Conservation (phyloP, 768 basidiomycete species). For the Russula brevipes region DNA sequence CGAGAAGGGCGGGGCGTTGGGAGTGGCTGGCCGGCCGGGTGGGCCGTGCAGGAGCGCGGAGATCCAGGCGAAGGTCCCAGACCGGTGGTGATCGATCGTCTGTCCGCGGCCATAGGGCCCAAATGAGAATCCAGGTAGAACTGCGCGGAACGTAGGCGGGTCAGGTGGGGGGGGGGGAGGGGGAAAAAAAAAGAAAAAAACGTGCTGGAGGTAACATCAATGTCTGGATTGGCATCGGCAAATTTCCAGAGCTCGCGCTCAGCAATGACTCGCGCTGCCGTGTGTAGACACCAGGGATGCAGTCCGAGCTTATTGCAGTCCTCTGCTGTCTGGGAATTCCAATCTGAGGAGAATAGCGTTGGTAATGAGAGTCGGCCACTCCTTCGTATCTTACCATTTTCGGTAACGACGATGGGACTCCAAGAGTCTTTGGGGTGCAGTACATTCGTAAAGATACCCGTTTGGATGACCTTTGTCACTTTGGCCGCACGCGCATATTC, state of each 20-base stretch:
- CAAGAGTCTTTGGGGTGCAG: conserved; percentile 17
- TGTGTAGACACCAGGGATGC: conserved; percentile 20
- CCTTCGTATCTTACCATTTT: conserved; percentile 5
- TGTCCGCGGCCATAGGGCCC: conserved; percentile 21
- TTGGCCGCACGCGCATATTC: conserved; percentile 7
- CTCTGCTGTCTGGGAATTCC: conserved; percentile 15
- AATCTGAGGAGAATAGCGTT: conserved; percentile 7
- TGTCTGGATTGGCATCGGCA: conserved; percentile 11
- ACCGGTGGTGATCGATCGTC: neutral
- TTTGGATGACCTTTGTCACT: conserved; percentile 9
- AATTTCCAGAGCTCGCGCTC: conserved; percentile 23
- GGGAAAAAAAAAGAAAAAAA: neutral
- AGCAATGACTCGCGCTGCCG: conserved; percentile 12
- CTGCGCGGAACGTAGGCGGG: neutral
- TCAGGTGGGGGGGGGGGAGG: neutral
- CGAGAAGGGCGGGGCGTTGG: conserved; percentile 14
- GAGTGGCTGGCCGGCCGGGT: conserved; percentile 7
- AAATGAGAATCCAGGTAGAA: conserved; percentile 15
- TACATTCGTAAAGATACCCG: conserved; percentile 13
- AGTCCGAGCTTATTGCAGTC: conserved; percentile 13
- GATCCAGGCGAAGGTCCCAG: conserved; percentile 20
- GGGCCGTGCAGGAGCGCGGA: conserved; percentile 14
- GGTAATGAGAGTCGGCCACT: neutral
- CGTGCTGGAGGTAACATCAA: conserved; percentile 18
- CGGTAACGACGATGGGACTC: conserved; percentile 16